Evolutionary conservation across 1,139 yeast species (phyloP), one percentile per base, ranked within the genome.

Genomic region (Debaryomyces subglobosus): DNA sequence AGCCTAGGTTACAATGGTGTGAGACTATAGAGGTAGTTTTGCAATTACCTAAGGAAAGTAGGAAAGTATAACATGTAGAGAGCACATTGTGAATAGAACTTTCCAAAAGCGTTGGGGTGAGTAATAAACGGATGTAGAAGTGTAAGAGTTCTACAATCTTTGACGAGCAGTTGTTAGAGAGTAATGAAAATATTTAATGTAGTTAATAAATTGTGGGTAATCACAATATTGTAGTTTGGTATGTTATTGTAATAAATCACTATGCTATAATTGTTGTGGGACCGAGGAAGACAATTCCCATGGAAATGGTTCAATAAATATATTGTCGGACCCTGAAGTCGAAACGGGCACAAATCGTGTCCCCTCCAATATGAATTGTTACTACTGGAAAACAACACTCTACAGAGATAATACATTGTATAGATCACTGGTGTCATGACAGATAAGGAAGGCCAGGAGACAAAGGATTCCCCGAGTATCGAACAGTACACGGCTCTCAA

Each of bases 401-500:
- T 27, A 27, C 2, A 27, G 30, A 12, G 35, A 6, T 18, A 2
- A 5, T 21, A 18, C n/a, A 3, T 10, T 4, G 20, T n/a, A 4
- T 21, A 35, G 25, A 35, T 10, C 5, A 15, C 9, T 23, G 42
- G 21, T 27, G 45, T 21, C 29, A 46, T 41, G 48, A 41, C 41
- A 20, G 46, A 39, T 3, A 46, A 45, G 45, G 45, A 43, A n/a
- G 30, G 38, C 23, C 24, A 29, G 21, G 33, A 43, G 35, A n/a
- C 35, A 15, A 27, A 21, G 29, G 37, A 38, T 8, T 39, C 33
- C 25, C 46, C 47, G 32, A 39, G 39, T 32, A 34, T 48, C 29
- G 82, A 78, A 47, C 85, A 85, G 54, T 92, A 92, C 68, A 85
- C 84, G 48, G 78, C 78, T 58, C 70, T 89, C 58, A 85, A 86